phyloP scores from a whole-genome alignment of 192 early-diverging fungal genomes.

The Coemansia sp. region DNA sequence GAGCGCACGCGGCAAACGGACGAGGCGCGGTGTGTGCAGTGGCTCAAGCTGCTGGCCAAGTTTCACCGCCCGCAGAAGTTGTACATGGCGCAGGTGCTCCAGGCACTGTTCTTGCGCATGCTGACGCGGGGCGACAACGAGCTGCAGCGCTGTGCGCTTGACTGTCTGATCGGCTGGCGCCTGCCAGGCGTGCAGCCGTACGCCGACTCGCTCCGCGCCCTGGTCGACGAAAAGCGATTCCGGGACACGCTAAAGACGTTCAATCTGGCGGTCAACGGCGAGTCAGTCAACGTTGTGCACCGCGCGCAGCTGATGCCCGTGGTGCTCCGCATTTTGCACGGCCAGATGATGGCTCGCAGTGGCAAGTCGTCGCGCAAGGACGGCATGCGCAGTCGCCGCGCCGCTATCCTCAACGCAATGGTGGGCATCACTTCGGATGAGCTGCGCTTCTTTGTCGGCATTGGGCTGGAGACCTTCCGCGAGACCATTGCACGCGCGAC shows the following conservation, averaged over 20 bases:
- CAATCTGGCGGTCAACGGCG: constrained; percentile 59
- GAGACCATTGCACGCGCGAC: constrained; percentile 31
- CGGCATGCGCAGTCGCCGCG: constrained; percentile 66
- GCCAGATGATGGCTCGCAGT: constrained; percentile 77
- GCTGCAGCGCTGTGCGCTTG: constrained; percentile 74
- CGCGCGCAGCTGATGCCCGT: constrained; percentile 69
- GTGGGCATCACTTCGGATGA: constrained; percentile 63
- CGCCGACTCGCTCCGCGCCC: constrained; percentile 67
- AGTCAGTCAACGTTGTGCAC: constrained; percentile 61
- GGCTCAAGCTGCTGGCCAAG: constrained; percentile 37
- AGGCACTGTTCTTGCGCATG: constrained; percentile 59
- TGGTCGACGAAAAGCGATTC: constrained; percentile 84
- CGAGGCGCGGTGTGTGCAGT: constrained; percentile 20
- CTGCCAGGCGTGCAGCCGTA: constrained; percentile 63
- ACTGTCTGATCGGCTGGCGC: constrained; percentile 84
- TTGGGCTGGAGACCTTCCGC: constrained; percentile 79
- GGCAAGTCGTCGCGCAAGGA: constrained; percentile 70
- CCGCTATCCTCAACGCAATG: constrained; percentile 80
- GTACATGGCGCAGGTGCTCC: constrained; percentile 13
- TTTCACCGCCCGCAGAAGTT: constrained; percentile 34
- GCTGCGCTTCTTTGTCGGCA: constrained; percentile 65
- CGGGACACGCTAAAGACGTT: constrained; percentile 85
- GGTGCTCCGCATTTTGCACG: constrained; percentile 81
- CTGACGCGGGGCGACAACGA: constrained; percentile 76
- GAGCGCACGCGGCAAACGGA: constrained; percentile 10